phyloP scores from a whole-genome alignment of 2,329 filamentous ascomycete genomes.

The Phialemonium atrogriseum region DNA sequence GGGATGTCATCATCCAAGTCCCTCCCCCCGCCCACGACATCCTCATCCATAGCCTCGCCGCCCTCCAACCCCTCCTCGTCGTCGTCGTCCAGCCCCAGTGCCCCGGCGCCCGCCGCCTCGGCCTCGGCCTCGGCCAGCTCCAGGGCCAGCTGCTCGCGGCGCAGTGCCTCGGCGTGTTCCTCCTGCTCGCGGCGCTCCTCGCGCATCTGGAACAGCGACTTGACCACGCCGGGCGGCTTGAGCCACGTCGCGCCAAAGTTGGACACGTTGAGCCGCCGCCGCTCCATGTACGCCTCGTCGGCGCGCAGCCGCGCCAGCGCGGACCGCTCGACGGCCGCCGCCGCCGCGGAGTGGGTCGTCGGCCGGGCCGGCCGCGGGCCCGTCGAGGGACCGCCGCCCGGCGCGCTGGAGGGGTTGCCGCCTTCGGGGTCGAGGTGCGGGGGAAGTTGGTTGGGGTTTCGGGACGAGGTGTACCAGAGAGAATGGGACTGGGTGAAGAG shows the following conservation, averaged over 20 bases:
- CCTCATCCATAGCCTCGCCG: constrained; percentile 22
- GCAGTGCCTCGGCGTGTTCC: constrained; percentile 70
- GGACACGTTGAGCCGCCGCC: constrained; percentile 72
- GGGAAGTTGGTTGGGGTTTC: constrained; percentile 29
- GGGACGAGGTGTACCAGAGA: constrained; percentile 64
- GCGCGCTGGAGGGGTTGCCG: constrained; percentile 10
- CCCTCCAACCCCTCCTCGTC: constrained; percentile 31
- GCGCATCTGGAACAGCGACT: constrained; percentile 82
- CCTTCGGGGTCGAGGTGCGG: constrained; percentile 14
- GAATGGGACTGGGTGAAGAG: constrained; percentile 51
- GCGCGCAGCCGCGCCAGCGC: constrained; percentile 60
- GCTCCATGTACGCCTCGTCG: constrained; percentile 70
- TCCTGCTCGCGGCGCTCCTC: constrained; percentile 86
- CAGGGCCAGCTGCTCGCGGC: constrained; percentile 61
- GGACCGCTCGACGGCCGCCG: constrained; percentile 44
- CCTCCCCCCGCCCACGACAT: constrained; percentile 35
- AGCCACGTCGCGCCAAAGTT: constrained; percentile 90
- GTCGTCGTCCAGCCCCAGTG: constrained; percentile 18
- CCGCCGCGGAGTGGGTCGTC: constrained; percentile 3
- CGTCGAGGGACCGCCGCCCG: background rate
- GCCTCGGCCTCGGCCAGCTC: constrained; percentile 66
- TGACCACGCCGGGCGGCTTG: constrained; percentile 75
- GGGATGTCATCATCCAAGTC: constrained; percentile 71
- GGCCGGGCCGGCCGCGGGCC: constrained; percentile 15
- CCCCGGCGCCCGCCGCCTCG: constrained; percentile 24